These are phyloP conservation scores for Oropetium thomaeum DNA, from an alignment of 176 grass and related monocot genomes.

Conservation along the genomic window DNA sequence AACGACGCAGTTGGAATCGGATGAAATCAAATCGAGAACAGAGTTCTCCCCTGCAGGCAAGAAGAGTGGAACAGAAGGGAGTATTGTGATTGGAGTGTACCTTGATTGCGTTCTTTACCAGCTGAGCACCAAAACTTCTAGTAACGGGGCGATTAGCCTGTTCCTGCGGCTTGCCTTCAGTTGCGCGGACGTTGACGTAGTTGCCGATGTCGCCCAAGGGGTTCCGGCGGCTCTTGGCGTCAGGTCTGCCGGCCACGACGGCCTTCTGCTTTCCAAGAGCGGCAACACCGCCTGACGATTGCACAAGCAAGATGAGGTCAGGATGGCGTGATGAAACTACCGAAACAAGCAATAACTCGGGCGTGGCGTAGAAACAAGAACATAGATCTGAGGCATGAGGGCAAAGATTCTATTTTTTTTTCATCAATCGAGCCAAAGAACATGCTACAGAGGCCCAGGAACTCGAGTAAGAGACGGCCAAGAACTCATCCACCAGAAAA, in stretches of 20 bases:
- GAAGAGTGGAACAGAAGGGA: neutral
- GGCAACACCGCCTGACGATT: slow-evolving; percentile 38
- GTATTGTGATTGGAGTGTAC: slow-evolving; percentile 9
- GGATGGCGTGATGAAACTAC: neutral
- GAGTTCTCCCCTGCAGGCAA: neutral
- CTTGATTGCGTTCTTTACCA: slow-evolving; percentile 63
- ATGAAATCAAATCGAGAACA: neutral
- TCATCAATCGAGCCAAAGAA: neutral
- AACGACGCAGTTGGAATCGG: neutral
- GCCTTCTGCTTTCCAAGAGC: slow-evolving; percentile 53
- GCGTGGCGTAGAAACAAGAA: neutral
- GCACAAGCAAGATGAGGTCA: neutral
- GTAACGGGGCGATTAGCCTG: slow-evolving; percentile 29
- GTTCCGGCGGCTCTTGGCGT: slow-evolving; percentile 47
- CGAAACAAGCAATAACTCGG: neutral
- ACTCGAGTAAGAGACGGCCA: neutral
- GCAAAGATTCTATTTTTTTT: neutral
- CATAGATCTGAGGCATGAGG: neutral
- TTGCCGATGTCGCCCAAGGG: slow-evolving; percentile 79
- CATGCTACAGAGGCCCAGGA: neutral
- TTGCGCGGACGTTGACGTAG: slow-evolving; percentile 29
- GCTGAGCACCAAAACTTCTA: slow-evolving; percentile 61
- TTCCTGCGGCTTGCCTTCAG: slow-evolving; percentile 46
- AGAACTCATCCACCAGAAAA: neutral
- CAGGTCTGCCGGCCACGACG: slow-evolving; percentile 34